Base-by-base conservation (phyloP, 805 yeast species). In the Saturnispora galanensis region DNA sequence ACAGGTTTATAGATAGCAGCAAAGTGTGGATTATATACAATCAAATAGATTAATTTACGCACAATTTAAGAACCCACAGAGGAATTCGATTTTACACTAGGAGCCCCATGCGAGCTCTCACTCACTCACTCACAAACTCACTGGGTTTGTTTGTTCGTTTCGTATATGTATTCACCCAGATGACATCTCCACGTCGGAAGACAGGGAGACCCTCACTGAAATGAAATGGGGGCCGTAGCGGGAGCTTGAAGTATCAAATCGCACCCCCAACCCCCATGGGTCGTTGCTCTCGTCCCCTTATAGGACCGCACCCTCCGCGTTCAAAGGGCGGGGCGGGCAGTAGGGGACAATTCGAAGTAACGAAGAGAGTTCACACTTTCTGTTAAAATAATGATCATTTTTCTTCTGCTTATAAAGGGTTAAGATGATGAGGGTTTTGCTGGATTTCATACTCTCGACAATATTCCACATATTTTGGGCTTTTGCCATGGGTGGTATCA, bases 261-360 rank as follows among this genome's bases (percentile, higher is more conserved):
- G 7, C 26, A 21, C 26, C 26, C 26, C 26, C 26, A 21, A 21
- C 26, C 26, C 26, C 26, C 12, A 36, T 7, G 28, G 39, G 39
- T 10, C 18, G 13, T 30, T 5, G 2, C 3, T 31, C 34, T 31
- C n/a, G 34, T 12, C 34, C 34, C 34, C n/a, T 31, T n/a, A 11
- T 34, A 34, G 37, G 37, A 34, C 37, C 37, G 21, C 15, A 15
- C 11, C 13, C 13, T 18, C 37, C 37, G 13, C 16, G 13, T n/a
- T 13, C 21, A 34, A 15, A 18, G 17, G 37, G 37, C 3, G 15
- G 37, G 37, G 26, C 26, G 26, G 37, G 37, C 37, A 34, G 37
- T 34, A 34, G 15, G 37, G 37, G 37, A 10, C 37, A 31, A 21
- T 21, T 34, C 37, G 37, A 34, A 34, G 37, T 34, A 15, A 34